Evolutionary conservation across 192 early-diverging fungal species (phyloP), one percentile per base, ranked within the genome.

Genomic region (Gonapodya sp.): DNA sequence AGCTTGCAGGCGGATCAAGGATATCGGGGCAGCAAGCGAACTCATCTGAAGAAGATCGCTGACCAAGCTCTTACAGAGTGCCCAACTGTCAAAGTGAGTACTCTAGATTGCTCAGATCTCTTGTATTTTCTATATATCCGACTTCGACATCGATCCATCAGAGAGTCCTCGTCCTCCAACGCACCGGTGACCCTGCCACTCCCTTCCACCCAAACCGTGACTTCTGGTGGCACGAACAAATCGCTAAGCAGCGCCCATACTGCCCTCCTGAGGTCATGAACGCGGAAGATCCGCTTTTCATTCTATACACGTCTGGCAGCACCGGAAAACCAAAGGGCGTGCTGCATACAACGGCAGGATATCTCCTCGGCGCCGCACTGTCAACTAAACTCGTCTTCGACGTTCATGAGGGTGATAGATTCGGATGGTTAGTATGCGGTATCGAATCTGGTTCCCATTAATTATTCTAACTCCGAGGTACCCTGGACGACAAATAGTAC

Each of bases 381-480:
- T 95, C 95, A 2, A 86, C 92, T 85, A 97, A 97, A 84, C 96
- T 97, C 80, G 91, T 96, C 37, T 98, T 98, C 89, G 97, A 98
- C 81, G 90, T 95, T 80, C 97, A 98, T 84, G 91, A 91, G 14
- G 87, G 87, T 80, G 96, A 98, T 83, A 88, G 95, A 74, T 93
- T 93, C 86, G 96, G 93, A 80, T 98, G 97, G 88, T 64, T 8
- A 64, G 46, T 16, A 16, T 8, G 46, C 46, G 46, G 24, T 8
- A 8, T 8, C 8, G 46, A 64, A 64, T 64, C 8, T 64, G 8
- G 8, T 64, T 8, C n/a, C n/a, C n/a, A n/a, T 8, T 16, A 64
- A 16, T 64, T 64, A 16, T 8, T 64, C 8, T 16, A 64, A 64
- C 24, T 8, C 46, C 24, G 46, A 64, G 8, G 46, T 64, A 24